phyloP scores from a whole-genome alignment of 1,284 basidiomycete genomes.

The Nidula niveotomentosa region DNA sequence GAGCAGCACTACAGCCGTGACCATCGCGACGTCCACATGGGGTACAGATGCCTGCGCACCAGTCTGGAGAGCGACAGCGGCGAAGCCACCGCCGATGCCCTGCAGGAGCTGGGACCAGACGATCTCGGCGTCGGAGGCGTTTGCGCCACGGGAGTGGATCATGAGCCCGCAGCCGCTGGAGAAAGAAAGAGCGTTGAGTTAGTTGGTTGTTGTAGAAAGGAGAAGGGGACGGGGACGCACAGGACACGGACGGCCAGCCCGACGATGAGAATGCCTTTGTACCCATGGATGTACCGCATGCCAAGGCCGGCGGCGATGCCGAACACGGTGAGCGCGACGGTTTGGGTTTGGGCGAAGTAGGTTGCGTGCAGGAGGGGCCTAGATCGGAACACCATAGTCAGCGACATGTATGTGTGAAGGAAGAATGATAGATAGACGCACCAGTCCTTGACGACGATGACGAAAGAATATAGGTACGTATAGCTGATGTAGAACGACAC shows the following conservation, averaged over 20 bases:
- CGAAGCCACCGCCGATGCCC: slow-evolving; percentile 79
- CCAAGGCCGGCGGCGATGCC: slow-evolving; percentile 59
- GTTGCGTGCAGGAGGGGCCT: slow-evolving; percentile 53
- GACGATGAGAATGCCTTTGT: slow-evolving; percentile 61
- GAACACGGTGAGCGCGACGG: slow-evolving; percentile 64
- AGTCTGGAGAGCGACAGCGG: slow-evolving; percentile 69
- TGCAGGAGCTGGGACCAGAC: slow-evolving; percentile 77
- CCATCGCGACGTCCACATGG: slow-evolving; percentile 78
- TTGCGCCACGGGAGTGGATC: slow-evolving; percentile 69
- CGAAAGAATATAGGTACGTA: slow-evolving; percentile 62
- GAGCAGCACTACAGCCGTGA: slow-evolving; percentile 80
- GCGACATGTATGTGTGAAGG: too few species aligned
- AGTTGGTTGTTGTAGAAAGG: background rate
- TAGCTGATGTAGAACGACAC: slow-evolving; percentile 63
- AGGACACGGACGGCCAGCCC: slow-evolving; percentile 69
- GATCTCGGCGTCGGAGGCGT: slow-evolving; percentile 57
- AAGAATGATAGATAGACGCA: too few species aligned
- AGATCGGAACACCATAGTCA: background rate
- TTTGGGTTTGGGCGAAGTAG: slow-evolving; percentile 57
- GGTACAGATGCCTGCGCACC: slow-evolving; percentile 79
- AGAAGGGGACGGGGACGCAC: slow-evolving; percentile 19
- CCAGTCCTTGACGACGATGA: slow-evolving; percentile 53
- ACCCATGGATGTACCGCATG: slow-evolving; percentile 56
- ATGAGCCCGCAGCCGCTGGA: slow-evolving; percentile 66
- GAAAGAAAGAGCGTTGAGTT: background rate